A percentile compares a stretch with the other conserved stretches of the same genome.
Conservation (phyloP, 805 yeast species). For the Torulaspora gathmanii region DNA sequence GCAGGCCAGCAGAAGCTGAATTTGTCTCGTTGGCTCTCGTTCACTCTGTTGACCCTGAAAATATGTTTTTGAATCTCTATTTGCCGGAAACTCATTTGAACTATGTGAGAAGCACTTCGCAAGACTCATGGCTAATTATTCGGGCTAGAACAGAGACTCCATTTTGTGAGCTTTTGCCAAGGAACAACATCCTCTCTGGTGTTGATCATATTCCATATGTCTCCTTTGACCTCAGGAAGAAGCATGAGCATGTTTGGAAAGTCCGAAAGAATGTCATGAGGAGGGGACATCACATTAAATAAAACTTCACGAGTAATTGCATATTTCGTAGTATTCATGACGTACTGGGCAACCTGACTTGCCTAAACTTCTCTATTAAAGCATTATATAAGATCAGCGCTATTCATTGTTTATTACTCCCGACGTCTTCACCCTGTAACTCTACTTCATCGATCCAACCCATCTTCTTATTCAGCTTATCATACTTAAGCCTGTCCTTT, state of each 20-base stretch:
- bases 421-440: constrained; percentile 17
- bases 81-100: constrained; percentile 39
- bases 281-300: constrained; percentile 37
- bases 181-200: constrained; percentile 14
- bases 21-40: constrained; percentile 45
- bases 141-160: constrained; percentile 70
- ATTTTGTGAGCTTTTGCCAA: constrained; percentile 45
- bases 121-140: constrained; percentile 42
- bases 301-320: not conserved
- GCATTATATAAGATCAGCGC: not conserved
- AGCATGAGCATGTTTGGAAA: constrained; percentile 54
- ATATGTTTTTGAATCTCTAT: constrained; percentile 48
- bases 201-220: constrained; percentile 45
- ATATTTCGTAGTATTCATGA: not conserved
- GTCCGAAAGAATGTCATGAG: constrained; percentile 53
- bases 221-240: constrained; percentile 36
- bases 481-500: constrained; percentile 72
- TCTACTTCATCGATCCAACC: constrained; percentile 57
- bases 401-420: not conserved
- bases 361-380: not conserved
- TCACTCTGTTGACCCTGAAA: constrained; percentile 53
- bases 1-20: not conserved
- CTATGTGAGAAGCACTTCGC: constrained; percentile 14
- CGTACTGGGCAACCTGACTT: not conserved
- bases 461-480: constrained; percentile 63